Percentiles rank a stretch among this genome's conserved stretches.
Conservation (phyloP, 2,329 filamentous ascomycete genomes). For the Coniochaeta sp. region DNA sequence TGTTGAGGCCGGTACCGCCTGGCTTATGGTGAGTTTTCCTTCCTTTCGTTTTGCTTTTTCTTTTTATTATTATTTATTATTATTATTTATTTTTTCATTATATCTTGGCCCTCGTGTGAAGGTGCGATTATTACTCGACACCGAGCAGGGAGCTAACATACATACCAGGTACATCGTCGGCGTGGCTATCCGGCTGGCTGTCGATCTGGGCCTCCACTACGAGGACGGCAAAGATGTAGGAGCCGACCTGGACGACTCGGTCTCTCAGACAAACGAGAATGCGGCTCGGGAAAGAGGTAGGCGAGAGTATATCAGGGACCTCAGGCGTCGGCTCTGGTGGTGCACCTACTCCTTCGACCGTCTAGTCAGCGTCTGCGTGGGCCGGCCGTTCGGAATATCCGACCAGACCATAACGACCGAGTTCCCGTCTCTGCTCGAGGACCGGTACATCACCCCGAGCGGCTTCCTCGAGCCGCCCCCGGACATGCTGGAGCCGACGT, state of each 20-base stretch:
- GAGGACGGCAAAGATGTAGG: slow-evolving; percentile 71
- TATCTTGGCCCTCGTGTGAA: too few relatives aligned
- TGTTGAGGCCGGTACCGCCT: slow-evolving; percentile 84
- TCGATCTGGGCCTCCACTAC: slow-evolving; percentile 87
- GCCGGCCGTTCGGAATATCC: slow-evolving; percentile 87
- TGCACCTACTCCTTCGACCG: slow-evolving; percentile 92
- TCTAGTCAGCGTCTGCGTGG: slow-evolving; percentile 91
- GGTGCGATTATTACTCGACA: background rate
- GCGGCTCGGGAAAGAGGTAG: slow-evolving; percentile 50
- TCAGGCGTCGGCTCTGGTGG: slow-evolving; percentile 89
- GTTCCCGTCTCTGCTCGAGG: slow-evolving; percentile 83
- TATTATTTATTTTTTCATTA: too few relatives aligned
- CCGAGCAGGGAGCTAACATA: background rate
- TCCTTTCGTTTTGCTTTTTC: too few relatives aligned
- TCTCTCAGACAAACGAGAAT: slow-evolving; percentile 27
- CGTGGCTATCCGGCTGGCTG: slow-evolving; percentile 80
- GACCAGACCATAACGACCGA: slow-evolving; percentile 95
- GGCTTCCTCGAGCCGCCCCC: slow-evolving; percentile 60
- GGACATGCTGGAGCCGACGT: slow-evolving; percentile 61
- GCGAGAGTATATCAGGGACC: slow-evolving; percentile 77
- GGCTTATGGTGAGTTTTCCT: slow-evolving; percentile 63
- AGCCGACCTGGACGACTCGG: slow-evolving; percentile 46
- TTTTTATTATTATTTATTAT: too few relatives aligned
- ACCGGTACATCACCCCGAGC: slow-evolving; percentile 74
- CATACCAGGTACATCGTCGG: slow-evolving; percentile 76